Conservation (phyloP, 192 early-diverging fungal genomes). For the Coemansia sp. region DNA sequence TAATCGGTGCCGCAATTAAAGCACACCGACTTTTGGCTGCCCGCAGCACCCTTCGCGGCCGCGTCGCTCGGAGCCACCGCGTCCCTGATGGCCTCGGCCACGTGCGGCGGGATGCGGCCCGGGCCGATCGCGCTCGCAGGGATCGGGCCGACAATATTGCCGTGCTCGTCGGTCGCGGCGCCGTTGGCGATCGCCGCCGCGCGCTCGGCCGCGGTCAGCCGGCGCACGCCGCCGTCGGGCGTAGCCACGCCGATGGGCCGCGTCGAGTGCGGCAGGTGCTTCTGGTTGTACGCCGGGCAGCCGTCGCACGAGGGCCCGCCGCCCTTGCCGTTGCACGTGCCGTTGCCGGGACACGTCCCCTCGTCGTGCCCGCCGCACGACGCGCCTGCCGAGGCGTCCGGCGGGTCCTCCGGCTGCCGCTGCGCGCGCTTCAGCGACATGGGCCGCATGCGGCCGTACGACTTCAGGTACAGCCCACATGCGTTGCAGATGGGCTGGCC, state of each 20-base stretch:
- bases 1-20: constrained; percentile 75
- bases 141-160: constrained; percentile 48
- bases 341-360: constrained; percentile 73
- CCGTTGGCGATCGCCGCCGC: constrained; percentile 53
- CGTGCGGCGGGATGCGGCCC: constrained; percentile 31
- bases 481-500: constrained; percentile 82
- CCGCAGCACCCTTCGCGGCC: neutral
- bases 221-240: constrained; percentile 12
- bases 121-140: constrained; percentile 38
- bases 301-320: constrained; percentile 70
- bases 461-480: constrained; percentile 59
- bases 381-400: neutral
- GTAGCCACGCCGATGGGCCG: constrained; percentile 5
- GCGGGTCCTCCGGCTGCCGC: constrained; percentile 5
- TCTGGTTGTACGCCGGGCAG: constrained; percentile 74
- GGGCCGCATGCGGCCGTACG: constrained; percentile 53
- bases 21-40: constrained; percentile 41
- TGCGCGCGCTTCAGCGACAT: constrained; percentile 44
- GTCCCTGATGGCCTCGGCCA: constrained; percentile 32
- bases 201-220: constrained; percentile 48
- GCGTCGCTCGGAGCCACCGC: neutral
- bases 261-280: constrained; percentile 44
- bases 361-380: constrained; percentile 6
- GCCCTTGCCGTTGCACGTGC: constrained; percentile 73
- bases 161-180: constrained; percentile 48